Percentiles rank a stretch among this genome's conserved stretches.
Conservation (phyloP, 2,329 filamentous ascomycete species). For the Clarireedia sp. region DNA sequence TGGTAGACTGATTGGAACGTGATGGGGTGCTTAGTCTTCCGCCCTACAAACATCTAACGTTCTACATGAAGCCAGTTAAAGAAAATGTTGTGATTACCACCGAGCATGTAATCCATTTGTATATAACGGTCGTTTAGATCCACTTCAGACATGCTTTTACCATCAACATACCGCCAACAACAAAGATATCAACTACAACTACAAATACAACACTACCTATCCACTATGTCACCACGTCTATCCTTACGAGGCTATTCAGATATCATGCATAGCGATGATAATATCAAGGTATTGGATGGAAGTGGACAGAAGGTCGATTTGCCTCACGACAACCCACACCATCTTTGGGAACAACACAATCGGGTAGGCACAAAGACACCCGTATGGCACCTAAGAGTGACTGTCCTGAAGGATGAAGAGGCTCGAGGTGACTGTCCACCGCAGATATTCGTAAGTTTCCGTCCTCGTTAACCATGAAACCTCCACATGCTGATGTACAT, state of each 20-base stretch:
- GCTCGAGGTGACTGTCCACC: constrained; percentile 18
- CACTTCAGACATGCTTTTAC: too few species aligned
- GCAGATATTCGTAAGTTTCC: constrained; percentile 19
- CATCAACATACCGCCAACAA: too few species aligned
- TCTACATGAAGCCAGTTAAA: too few species aligned
- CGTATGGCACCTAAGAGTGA: constrained; percentile 20
- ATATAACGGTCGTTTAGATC: not conserved
- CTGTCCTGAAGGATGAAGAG: constrained; percentile 21
- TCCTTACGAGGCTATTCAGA: constrained; percentile 2
- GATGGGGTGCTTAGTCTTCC: too few species aligned
- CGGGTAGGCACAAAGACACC: constrained; percentile 8
- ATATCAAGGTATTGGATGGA: not conserved
- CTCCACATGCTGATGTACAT: not conserved
- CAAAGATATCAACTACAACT: too few species aligned
- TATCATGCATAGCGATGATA: constrained; percentile 4
- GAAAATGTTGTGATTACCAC: too few species aligned
- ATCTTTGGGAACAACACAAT: constrained; percentile 17
- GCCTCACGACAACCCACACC: constrained; percentile 14
- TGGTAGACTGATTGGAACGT: too few species aligned
- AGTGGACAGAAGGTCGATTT: constrained; percentile 17
- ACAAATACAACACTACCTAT: not conserved
- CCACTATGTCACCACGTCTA: not conserved
- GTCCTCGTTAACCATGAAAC: not conserved
- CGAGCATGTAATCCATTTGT: not conserved
- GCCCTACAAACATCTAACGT: too few species aligned